phyloP scores from a whole-genome alignment of 805 yeast species.

The Saccharomycopsis babjevae region DNA sequence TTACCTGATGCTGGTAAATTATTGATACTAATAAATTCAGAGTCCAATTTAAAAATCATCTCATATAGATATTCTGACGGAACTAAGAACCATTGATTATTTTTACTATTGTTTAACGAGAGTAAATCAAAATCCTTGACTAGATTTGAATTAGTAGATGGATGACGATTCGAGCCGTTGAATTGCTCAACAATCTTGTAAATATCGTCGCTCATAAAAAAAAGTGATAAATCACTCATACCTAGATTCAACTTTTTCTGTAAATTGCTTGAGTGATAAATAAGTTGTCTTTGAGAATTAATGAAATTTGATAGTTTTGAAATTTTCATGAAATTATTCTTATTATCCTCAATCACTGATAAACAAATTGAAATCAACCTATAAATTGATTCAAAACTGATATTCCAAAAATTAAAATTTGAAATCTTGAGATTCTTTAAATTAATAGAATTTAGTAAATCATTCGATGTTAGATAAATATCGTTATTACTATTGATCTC shows the following conservation, averaged over 20 bases:
- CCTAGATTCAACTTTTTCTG: background rate
- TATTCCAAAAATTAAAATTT: constrained; percentile 10
- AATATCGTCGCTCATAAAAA: background rate
- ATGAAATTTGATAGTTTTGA: background rate
- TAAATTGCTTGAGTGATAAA: background rate
- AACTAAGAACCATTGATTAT: constrained; percentile 11
- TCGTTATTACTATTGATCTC: background rate
- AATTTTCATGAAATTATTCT: background rate
- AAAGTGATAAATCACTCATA: background rate
- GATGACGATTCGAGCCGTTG: background rate
- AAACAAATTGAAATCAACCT: constrained; percentile 1
- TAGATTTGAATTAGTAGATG: background rate
- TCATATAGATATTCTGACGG: constrained; percentile 12
- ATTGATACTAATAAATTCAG: background rate
- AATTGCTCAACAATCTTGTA: background rate
- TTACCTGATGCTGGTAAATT: background rate
- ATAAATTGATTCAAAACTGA: constrained; percentile 2
- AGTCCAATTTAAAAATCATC: constrained; percentile 5
- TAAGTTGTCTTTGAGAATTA: background rate
- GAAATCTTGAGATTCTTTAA: background rate
- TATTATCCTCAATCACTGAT: background rate
- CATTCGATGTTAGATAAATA: background rate
- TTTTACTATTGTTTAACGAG: constrained; percentile 1
- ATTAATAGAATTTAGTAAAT: background rate
- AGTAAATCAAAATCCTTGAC: constrained; percentile 8